Base-by-base conservation (phyloP, 352 stramenopile genomes). In the Phytophthora tubulina region DNA sequence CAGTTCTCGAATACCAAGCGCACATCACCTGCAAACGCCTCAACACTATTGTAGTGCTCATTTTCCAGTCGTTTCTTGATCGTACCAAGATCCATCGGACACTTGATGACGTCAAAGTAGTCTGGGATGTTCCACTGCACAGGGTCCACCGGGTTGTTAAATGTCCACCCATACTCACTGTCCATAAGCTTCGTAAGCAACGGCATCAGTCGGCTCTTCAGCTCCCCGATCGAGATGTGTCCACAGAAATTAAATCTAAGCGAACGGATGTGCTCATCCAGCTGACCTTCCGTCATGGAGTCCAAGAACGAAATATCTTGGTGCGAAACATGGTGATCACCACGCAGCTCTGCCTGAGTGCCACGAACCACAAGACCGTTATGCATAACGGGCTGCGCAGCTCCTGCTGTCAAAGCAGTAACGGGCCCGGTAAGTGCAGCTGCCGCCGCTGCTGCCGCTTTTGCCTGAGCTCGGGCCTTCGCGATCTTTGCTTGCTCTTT, bases 61-160 rank as follows among this genome's bases (percentile, higher is more conserved):
- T 93, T 97, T 66, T 99, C 97, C 32, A 99, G 71, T 1, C 93
- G 85, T 76, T 98, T 99, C 74, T 98, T 97, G 72, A 99, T 98
- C n/a, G 97, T 99, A 17, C 97, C 96, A 17, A 99, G 85, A 80
- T 99, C 98, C 97, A 99, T 99, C 1, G 98, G 97, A 52, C 94
- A 96, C 72, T 99, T 99, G 75, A 99, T 94, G 32, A 97, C 92
- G 38, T 97, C 85, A 57, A 96, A 94, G 62, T 97, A 97, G 67
- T 97, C 90, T 2, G 93, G 93, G 57, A 99, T 97, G 52, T 96
- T 91, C 75, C 97, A 91, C 58, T 94, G 86, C 57, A 98, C 91
- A 6, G 98, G 94, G 82, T 99, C 97, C 15, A 99, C 97, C 6
- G 97, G 97, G 52, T 92, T 90, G 54, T 96, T 95, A 73, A 99